Conservation (phyloP, 2,329 filamentous ascomycete genomes). For the Epichloe bromicola region DNA sequence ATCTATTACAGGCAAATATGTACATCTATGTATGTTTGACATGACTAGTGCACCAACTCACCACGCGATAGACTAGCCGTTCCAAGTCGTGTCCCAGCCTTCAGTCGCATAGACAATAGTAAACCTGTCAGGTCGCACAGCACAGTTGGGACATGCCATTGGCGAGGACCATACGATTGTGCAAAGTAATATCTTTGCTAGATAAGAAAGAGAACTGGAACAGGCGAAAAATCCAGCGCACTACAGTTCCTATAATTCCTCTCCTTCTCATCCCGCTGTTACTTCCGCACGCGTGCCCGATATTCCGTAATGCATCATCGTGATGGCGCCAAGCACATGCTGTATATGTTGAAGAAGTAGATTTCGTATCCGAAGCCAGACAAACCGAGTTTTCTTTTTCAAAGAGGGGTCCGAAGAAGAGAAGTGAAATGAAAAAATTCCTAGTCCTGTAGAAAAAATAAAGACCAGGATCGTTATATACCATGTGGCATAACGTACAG, state of each 20-base stretch:
- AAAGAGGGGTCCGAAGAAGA: background rate
- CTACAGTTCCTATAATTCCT: constrained; percentile 1
- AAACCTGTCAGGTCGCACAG: too few species aligned
- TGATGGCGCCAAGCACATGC: constrained; percentile 8
- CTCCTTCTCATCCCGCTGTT: constrained; percentile 4
- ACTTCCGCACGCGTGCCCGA: constrained; percentile 3
- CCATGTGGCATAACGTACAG: constrained; percentile 22
- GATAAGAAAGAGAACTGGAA: background rate
- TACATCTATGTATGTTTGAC: too few species aligned
- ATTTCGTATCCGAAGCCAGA: background rate
- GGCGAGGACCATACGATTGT: background rate
- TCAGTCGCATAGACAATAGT: too few species aligned
- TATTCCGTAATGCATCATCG: constrained; percentile 9
- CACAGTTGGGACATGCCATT: background rate
- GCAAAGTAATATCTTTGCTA: background rate
- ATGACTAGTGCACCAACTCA: too few species aligned
- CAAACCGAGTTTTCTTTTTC: background rate
- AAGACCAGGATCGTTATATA: constrained; percentile 20
- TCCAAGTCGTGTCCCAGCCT: too few species aligned
- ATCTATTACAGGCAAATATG: too few species aligned
- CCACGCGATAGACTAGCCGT: too few species aligned
- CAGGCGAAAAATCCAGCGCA: constrained; percentile 7
- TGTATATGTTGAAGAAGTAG: background rate
- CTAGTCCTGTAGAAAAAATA: constrained; percentile 6
- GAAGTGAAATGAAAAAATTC: constrained; percentile 4